Evolutionary conservation across 2,329 filamentous ascomycete species (phyloP).

Genomic region (Microdochium bolleyi): DNA sequence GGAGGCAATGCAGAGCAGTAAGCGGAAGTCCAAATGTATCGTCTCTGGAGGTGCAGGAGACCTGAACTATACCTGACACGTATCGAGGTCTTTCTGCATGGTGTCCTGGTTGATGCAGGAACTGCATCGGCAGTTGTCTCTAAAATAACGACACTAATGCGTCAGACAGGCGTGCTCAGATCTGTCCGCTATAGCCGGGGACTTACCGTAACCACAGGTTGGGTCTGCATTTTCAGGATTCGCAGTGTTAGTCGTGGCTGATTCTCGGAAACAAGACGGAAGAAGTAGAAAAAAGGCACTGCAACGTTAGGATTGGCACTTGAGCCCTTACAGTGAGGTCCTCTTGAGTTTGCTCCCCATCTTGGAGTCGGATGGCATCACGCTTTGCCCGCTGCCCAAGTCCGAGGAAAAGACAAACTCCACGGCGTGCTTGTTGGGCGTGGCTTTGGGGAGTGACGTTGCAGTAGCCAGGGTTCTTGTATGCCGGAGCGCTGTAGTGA

Average conservation of each 20-base stretch:
- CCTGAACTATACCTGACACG: conserved; percentile 46
- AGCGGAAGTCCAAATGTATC: not conserved
- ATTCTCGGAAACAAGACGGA: no score
- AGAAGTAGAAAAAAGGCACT: conserved; percentile 73
- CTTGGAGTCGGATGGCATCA: not conserved
- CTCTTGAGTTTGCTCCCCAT: conserved; percentile 42
- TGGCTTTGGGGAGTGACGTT: not conserved
- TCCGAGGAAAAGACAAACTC: not conserved
- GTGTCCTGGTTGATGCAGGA: conserved; percentile 63
- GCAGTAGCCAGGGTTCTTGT: no score
- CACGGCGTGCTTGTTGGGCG: not conserved
- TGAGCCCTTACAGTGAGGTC: conserved; percentile 68
- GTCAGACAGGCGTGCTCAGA: not conserved
- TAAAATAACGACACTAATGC: conserved; percentile 14
- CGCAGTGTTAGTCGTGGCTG: no score
- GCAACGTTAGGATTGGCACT: conserved; percentile 87
- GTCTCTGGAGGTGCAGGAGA: not conserved
- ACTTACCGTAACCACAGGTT: not conserved
- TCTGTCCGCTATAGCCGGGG: not conserved
- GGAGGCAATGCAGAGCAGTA: not conserved
- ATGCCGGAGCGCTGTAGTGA: no score
- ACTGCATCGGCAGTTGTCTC: conserved; percentile 66
- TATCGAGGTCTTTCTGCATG: conserved; percentile 60
- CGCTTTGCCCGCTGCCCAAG: no score
- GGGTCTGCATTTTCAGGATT: conserved; percentile 76